Evolutionary conservation across 2,329 filamentous ascomycete genomes (phyloP).

Genomic region (Fusarium nanum): DNA sequence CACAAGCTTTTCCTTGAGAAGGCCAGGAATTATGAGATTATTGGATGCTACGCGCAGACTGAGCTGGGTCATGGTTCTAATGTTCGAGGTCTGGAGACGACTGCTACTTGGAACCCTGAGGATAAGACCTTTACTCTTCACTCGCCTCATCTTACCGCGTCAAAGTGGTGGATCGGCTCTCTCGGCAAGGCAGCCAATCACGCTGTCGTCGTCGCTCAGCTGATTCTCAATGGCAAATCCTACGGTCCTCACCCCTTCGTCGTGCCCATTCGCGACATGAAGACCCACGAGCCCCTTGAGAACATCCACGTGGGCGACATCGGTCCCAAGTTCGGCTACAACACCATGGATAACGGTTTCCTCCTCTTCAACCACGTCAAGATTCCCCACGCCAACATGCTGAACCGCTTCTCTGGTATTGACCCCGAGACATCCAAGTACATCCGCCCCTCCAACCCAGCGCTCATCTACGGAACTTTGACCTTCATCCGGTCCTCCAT

Average conservation of each 20-base stretch:
- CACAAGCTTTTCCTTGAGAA: slow-evolving; percentile 77
- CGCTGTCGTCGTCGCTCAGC: slow-evolving; percentile 82
- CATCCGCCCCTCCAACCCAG: slow-evolving; percentile 72
- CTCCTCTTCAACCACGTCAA: slow-evolving; percentile 79
- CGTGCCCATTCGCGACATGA: slow-evolving; percentile 76
- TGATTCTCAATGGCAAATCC: slow-evolving; percentile 74
- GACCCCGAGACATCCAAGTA: slow-evolving; percentile 77
- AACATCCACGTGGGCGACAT: slow-evolving; percentile 83
- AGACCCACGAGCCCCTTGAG: slow-evolving; percentile 75
- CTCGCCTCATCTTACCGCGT: slow-evolving; percentile 78
- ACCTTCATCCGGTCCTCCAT: slow-evolving; percentile 81
- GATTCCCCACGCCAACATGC: slow-evolving; percentile 78
- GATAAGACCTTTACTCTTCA: slow-evolving; percentile 82
- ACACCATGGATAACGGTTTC: slow-evolving; percentile 87
- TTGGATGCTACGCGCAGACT: slow-evolving; percentile 85
- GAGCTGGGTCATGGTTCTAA: slow-evolving; percentile 84
- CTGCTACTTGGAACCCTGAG: slow-evolving; percentile 77
- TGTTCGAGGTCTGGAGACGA: slow-evolving; percentile 77
- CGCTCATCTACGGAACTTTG: slow-evolving; percentile 78
- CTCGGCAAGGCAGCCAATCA: slow-evolving; percentile 81
- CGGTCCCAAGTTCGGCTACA: slow-evolving; percentile 83
- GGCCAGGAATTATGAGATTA: slow-evolving; percentile 75
- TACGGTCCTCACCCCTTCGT: slow-evolving; percentile 83
- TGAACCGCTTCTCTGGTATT: slow-evolving; percentile 76
- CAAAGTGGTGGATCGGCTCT: slow-evolving; percentile 89